phyloP scores from a whole-genome alignment of 1,139 yeast genomes.

The Hansenula lynferdii region DNA sequence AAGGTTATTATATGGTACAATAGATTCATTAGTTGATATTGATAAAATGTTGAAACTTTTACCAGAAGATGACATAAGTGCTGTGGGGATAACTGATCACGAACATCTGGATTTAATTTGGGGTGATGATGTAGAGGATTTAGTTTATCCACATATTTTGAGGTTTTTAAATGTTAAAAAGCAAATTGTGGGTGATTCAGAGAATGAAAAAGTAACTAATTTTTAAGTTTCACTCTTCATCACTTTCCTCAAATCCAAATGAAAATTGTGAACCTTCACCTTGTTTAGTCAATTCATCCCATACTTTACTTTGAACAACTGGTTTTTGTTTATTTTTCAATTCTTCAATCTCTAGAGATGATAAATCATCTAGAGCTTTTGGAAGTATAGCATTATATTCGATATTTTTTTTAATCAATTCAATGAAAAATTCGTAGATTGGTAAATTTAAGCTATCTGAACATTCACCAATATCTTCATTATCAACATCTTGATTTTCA shows the following conservation, averaged over 20 bases:
- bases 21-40: slow-evolving; percentile 83
- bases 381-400: slow-evolving; percentile 29
- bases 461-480: slow-evolving; percentile 39
- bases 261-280: slow-evolving; percentile 12
- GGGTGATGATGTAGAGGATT: slow-evolving; percentile 64
- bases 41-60: slow-evolving; percentile 50
- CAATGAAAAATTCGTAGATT: slow-evolving; percentile 50
- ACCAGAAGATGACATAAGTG: slow-evolving; percentile 27
- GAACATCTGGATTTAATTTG: slow-evolving; percentile 90
- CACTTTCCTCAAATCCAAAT: slow-evolving; percentile 19
- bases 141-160: slow-evolving; percentile 51
- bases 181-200: not conserved
- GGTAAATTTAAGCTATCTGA: slow-evolving; percentile 40
- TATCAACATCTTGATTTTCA: slow-evolving; percentile 19
- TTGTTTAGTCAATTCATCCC: slow-evolving; percentile 24
- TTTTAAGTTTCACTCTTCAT: not conserved
- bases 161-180: slow-evolving; percentile 25
- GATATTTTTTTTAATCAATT: slow-evolving; percentile 31
- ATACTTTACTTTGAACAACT: slow-evolving; percentile 23
- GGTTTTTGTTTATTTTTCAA: slow-evolving; percentile 22
- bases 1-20: slow-evolving; percentile 70
- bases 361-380: slow-evolving; percentile 31
- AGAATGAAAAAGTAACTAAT: slow-evolving; percentile 9
- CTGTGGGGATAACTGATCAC: slow-evolving; percentile 33
- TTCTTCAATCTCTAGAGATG: slow-evolving; percentile 24